Percentiles rank a stretch among this genome's conserved stretches.
phyloP scores from a whole-genome alignment of 441 rosid species.

The Sinapis alba region DNA sequence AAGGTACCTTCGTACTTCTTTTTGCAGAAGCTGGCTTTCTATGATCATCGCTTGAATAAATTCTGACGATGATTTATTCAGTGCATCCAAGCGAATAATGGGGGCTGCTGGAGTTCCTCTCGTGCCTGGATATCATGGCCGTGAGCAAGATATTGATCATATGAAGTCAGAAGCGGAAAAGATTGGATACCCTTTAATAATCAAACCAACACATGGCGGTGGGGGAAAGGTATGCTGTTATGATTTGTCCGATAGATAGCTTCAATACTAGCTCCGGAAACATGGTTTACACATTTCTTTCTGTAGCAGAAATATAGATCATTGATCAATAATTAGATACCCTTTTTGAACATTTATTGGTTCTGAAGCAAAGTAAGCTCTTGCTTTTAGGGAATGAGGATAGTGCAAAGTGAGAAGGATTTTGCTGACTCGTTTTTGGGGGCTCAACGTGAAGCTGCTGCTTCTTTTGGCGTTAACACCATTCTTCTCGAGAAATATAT shows the following conservation, averaged over 20 bases:
- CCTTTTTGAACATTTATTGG: constrained; percentile 5
- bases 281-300: background rate
- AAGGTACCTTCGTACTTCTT: constrained; percentile 49
- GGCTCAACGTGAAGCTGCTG: constrained; percentile 96
- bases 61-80: constrained; percentile 32
- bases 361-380: constrained; percentile 33
- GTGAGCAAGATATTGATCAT: constrained; percentile 77
- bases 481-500: constrained; percentile 95
- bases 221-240: constrained; percentile 81
- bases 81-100: constrained; percentile 98
- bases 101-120: constrained; percentile 96
- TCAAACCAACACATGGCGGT: constrained; percentile 97
- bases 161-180: constrained; percentile 89
- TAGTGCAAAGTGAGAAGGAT: constrained; percentile 55
- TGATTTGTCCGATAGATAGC: background rate
- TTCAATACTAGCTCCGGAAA: background rate
- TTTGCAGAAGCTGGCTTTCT: background rate
- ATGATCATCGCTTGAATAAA: background rate
- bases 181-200: constrained; percentile 88
- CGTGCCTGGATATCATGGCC: constrained; percentile 95
- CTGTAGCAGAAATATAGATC: background rate
- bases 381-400: constrained; percentile 86
- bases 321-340: background rate
- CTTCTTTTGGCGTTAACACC: constrained; percentile 87
- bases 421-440: constrained; percentile 85